Base-by-base conservation (phyloP, 2,329 filamentous ascomycete species). In the Trichoderma atroviride region DNA sequence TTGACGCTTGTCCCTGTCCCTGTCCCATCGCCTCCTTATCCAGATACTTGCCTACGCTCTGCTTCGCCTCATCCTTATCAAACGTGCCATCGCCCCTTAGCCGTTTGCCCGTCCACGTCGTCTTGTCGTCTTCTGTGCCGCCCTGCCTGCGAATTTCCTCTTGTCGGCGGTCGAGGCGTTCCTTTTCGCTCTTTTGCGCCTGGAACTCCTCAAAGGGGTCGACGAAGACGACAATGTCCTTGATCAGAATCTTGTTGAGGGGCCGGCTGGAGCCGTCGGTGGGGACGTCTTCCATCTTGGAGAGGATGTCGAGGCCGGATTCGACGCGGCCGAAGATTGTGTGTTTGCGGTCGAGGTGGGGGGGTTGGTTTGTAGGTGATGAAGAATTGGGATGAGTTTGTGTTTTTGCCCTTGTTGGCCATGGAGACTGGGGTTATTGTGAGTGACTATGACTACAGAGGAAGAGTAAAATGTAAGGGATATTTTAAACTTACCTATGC, bases 351-450 rank as follows among this genome's bases (percentile, higher is more conserved):
- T 99, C 93, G 0, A 99, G 86, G 81, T 99, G 96, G 72, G 91
- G 91, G 90, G 0, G 91, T 88, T 0, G 92, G 85, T 62, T 93
- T 90, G 79, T 99, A 99, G 0, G 91, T 92, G 77, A 99, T 92
- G 84, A 98, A 99, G 78, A 90, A 99, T 80, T 99, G 96, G 74
- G 89, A 93, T 10, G 92, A 96, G 81, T 99, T 99, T 27, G 95
- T 98, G 77, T 97, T 95, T 77, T 97, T 97, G 70, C 96, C 96
- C 78, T 99, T 99, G 81, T 99, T 99, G 52, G 96, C 96, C 96
- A 99, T 99, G 74, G 91, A 94, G 31, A 81, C 79, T 80, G 62
- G 5, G 62, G 5, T 40, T 43, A 2, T 43, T 9, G 19, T 29
- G n/a, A 7, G 27, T 4, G 2, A 7, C 52, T 58, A 58, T 43